Conservation (phyloP, 2,329 filamentous ascomycete genomes). For the Nigrospora osmanthi region DNA sequence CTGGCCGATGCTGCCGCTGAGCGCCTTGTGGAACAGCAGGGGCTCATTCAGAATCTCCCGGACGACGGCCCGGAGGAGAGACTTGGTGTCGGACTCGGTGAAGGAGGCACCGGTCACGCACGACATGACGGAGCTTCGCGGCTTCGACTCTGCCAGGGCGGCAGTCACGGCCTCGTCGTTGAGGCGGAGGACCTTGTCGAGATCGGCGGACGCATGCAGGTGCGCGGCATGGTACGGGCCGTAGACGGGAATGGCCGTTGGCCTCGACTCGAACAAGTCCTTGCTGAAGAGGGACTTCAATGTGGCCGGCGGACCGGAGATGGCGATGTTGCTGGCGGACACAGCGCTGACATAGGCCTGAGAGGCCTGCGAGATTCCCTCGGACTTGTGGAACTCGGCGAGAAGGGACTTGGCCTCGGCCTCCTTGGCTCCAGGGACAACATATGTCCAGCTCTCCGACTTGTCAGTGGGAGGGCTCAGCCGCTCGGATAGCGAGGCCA, state of each 20-base stretch:
- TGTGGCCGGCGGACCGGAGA: slow-evolving; percentile 46
- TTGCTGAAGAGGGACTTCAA: slow-evolving; percentile 34
- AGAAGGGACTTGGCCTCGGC: slow-evolving; percentile 41
- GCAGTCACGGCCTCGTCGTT: slow-evolving; percentile 28
- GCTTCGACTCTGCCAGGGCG: slow-evolving; percentile 31
- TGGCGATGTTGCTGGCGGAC: slow-evolving; percentile 37
- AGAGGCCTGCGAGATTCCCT: slow-evolving; percentile 35
- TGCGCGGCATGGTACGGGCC: slow-evolving; percentile 51
- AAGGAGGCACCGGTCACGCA: slow-evolving; percentile 38
- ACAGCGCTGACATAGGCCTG: slow-evolving; percentile 47
- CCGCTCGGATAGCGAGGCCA: slow-evolving; percentile 39
- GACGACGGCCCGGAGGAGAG: slow-evolving; percentile 33
- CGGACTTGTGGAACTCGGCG: slow-evolving; percentile 47
- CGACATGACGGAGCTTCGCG: slow-evolving; percentile 41
- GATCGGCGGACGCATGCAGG: slow-evolving; percentile 35
- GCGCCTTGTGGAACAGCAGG: slow-evolving; percentile 37
- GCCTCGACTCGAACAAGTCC: slow-evolving; percentile 29
- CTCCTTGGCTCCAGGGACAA: slow-evolving; percentile 50
- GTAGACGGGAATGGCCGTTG: slow-evolving; percentile 43
- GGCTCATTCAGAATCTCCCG: slow-evolving; percentile 42
- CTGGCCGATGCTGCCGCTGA: slow-evolving; percentile 37
- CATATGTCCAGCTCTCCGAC: slow-evolving; percentile 59
- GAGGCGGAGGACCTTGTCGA: slow-evolving; percentile 37
- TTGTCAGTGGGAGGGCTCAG: slow-evolving; percentile 28
- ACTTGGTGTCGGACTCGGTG: slow-evolving; percentile 27